Conservation (phyloP, 2,329 filamentous ascomycete species). For the Xylaria hypoxylon region DNA sequence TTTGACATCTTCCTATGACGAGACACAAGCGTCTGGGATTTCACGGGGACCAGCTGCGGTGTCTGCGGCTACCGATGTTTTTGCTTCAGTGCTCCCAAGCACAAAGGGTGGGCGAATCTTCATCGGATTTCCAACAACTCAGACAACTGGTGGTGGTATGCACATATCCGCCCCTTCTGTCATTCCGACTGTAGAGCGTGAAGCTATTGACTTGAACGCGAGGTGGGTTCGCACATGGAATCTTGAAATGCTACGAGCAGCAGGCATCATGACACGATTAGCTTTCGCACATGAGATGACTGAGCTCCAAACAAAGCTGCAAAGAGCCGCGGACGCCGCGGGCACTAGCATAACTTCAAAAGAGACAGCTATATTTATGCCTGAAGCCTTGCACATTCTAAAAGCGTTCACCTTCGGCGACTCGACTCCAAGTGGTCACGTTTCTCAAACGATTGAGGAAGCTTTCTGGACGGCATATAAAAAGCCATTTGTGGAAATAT, state of each 20-base stretch:
- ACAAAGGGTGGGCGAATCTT: conserved; percentile 91
- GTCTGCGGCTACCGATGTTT: conserved; percentile 78
- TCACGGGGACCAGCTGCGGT: conserved; percentile 59
- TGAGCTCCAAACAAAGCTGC: conserved; percentile 73
- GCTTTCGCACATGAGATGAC: conserved; percentile 90
- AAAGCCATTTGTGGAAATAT: conserved; percentile 84
- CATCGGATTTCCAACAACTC: conserved; percentile 96
- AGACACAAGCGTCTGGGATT: conserved; percentile 73
- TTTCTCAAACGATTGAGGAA: conserved; percentile 90
- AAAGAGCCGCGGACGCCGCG: conserved; percentile 57
- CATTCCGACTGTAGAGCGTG: conserved; percentile 96
- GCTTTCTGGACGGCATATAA: conserved; percentile 95
- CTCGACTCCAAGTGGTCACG: conserved; percentile 86
- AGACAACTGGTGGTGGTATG: conserved; percentile 93
- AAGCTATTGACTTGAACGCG: conserved; percentile 96
- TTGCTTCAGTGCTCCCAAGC: conserved; percentile 87
- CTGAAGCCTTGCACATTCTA: conserved; percentile 83
- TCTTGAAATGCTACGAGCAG: conserved; percentile 88
- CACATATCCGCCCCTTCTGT: conserved; percentile 96
- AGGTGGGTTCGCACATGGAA: conserved; percentile 97
- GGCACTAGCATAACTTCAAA: conserved; percentile 68
- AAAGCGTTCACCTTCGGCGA: conserved; percentile 90
- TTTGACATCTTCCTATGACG: conserved; percentile 90
- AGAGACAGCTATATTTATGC: conserved; percentile 75
- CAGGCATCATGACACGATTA: conserved; percentile 89